phyloP scores from a whole-genome alignment of 257 asterid species.

The Mitragyna speciosa region DNA sequence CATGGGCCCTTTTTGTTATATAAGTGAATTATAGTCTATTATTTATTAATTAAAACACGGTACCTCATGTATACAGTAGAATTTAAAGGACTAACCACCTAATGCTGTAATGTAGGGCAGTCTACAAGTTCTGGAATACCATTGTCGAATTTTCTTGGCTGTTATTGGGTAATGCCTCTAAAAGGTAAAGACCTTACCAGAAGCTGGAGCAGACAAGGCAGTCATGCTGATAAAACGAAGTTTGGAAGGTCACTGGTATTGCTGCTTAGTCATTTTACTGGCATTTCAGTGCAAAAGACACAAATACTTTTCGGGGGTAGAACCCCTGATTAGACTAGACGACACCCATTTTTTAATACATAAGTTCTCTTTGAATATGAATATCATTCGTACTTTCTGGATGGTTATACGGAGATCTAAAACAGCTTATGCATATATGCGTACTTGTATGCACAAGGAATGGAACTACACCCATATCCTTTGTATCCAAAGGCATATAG shows the following conservation, averaged over 20 bases:
- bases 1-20: neutral
- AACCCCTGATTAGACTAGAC: no score
- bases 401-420: neutral
- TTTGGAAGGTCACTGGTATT: neutral
- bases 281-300: neutral
- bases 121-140: no score
- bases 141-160: no score
- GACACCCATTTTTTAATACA: no score
- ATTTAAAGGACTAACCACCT: neutral
- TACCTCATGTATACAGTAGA: neutral
- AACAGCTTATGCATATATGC: neutral
- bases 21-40: neutral
- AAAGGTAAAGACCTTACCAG: no score
- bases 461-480: neutral
- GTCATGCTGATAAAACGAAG: neutral
- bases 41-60: no score
- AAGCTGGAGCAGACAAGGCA: no score
- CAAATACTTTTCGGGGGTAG: neutral
- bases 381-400: neutral
- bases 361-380: neutral
- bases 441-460: neutral
- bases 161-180: no score
- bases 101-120: no score
- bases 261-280: neutral
- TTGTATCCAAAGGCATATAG: neutral